Evolutionary conservation across 2,329 filamentous ascomycete genomes (phyloP).

Genomic region (Aspergillus transmontanensis): DNA sequence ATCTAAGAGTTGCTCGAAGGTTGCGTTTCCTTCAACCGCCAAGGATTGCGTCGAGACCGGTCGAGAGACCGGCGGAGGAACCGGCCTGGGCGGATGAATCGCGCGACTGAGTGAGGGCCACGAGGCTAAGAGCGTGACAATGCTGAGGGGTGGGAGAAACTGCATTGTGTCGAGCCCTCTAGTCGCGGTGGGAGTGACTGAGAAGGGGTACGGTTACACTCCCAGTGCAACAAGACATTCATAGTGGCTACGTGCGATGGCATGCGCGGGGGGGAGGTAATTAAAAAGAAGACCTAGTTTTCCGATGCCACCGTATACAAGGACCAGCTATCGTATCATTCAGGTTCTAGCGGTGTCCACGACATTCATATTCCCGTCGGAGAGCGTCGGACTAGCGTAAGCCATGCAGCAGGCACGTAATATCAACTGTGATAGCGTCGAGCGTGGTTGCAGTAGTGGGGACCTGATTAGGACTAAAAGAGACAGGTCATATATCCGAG

Average conservation of each 20-base stretch:
- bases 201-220: background rate
- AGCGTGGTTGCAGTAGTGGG: background rate
- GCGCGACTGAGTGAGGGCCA: background rate
- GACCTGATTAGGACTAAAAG: background rate
- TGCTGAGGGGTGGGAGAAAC: background rate
- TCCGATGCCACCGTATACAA: background rate
- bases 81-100: background rate
- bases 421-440: background rate
- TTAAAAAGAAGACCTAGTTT: background rate
- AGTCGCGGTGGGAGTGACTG: background rate
- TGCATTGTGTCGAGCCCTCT: background rate
- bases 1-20: constrained; percentile 61
- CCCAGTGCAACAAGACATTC: background rate
- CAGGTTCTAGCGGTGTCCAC: background rate
- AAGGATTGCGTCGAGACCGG: background rate
- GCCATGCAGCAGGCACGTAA: background rate
- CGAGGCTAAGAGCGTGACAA: background rate
- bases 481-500: background rate
- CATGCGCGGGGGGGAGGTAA: background rate
- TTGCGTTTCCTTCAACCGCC: constrained; percentile 17
- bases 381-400: background rate
- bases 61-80: background rate
- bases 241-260: background rate
- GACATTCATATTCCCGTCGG: background rate
- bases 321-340: background rate